Conservation (phyloP, 2,329 filamentous ascomycete species). For the Calonectria pseudoturangicola region DNA sequence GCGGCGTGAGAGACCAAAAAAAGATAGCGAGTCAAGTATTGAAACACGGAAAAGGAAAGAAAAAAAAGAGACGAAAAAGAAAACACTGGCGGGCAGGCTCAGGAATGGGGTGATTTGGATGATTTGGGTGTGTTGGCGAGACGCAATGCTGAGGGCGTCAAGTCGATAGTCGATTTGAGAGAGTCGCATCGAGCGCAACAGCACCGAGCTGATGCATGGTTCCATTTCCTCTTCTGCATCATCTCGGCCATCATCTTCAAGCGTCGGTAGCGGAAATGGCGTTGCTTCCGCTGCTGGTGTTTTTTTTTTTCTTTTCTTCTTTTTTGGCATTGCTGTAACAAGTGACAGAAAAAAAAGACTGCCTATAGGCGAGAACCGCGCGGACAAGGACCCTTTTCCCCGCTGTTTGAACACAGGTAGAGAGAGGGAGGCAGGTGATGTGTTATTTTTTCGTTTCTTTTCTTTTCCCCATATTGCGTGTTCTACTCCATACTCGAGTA, state of each 20-base stretch:
- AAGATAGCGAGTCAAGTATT: conserved; percentile 23
- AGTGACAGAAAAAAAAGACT: conserved; percentile 4
- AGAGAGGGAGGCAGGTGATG: conserved; percentile 1
- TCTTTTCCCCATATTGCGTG: not conserved
- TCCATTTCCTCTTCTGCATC: conserved; percentile 5
- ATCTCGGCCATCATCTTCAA: conserved; percentile 13
- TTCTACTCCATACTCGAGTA: conserved; percentile 5
- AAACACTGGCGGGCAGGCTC: conserved; percentile 8
- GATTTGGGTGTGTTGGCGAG: conserved; percentile 19
- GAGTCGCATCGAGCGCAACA: conserved; percentile 3
- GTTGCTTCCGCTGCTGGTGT: too few relatives aligned
- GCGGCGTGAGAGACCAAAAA: conserved; percentile 7
- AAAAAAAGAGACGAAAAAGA: not conserved
- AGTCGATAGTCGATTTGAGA: conserved; percentile 6
- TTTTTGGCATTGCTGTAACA: not conserved
- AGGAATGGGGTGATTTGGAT: conserved; percentile 37
- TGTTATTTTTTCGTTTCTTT: conserved; percentile 7
- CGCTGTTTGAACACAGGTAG: not conserved
- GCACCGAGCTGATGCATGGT: conserved; percentile 23
- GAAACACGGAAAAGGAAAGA: conserved; percentile 38
- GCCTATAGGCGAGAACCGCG: conserved; percentile 21
- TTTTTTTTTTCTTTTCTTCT: conserved; percentile 13
- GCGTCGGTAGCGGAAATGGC: conserved; percentile 6
- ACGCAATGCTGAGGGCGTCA: conserved; percentile 23
- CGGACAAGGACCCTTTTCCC: not conserved